phyloP scores from a whole-genome alignment of 2,329 filamentous ascomycete species.

The Fusarium buharicum region DNA sequence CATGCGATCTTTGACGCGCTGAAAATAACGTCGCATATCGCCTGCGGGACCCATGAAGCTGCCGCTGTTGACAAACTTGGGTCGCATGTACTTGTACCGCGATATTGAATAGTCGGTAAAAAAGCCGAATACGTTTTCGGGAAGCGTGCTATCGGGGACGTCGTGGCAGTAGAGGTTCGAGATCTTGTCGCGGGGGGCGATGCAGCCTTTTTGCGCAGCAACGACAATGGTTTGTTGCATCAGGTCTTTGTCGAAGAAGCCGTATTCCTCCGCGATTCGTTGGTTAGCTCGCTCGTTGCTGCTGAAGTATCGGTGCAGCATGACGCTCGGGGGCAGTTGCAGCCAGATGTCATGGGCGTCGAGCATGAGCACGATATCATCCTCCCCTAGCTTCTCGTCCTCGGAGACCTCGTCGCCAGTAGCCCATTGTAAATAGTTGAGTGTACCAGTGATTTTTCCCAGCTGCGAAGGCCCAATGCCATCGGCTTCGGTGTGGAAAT shows the following conservation, averaged over 20 bases:
- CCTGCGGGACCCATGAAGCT: constrained; percentile 46
- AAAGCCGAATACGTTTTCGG: constrained; percentile 37
- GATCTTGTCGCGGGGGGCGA: constrained; percentile 37
- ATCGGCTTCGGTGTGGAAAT: constrained; percentile 38
- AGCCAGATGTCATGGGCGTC: constrained; percentile 50
- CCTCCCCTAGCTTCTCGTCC: constrained; percentile 36
- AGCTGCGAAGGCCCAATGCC: constrained; percentile 45
- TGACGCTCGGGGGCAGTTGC: constrained; percentile 46
- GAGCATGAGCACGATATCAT: constrained; percentile 46
- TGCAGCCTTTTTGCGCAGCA: constrained; percentile 43
- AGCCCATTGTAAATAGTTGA: constrained; percentile 44
- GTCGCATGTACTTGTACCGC: constrained; percentile 40
- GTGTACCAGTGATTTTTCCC: constrained; percentile 46
- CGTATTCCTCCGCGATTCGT: constrained; percentile 32
- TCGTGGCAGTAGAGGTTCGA: constrained; percentile 43
- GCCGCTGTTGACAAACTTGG: constrained; percentile 48
- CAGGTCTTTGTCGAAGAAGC: constrained; percentile 27
- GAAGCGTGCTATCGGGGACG: constrained; percentile 40
- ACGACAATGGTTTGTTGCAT: constrained; percentile 43
- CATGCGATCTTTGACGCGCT: constrained; percentile 43
- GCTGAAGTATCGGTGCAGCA: constrained; percentile 44
- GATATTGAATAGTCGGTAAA: constrained; percentile 35
- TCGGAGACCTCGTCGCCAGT: constrained; percentile 22
- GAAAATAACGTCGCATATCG: constrained; percentile 44
- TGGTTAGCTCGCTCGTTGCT: constrained; percentile 39